Conservation (phyloP, 2,329 filamentous ascomycete genomes). For the Sclerotinia trifoliorum region DNA sequence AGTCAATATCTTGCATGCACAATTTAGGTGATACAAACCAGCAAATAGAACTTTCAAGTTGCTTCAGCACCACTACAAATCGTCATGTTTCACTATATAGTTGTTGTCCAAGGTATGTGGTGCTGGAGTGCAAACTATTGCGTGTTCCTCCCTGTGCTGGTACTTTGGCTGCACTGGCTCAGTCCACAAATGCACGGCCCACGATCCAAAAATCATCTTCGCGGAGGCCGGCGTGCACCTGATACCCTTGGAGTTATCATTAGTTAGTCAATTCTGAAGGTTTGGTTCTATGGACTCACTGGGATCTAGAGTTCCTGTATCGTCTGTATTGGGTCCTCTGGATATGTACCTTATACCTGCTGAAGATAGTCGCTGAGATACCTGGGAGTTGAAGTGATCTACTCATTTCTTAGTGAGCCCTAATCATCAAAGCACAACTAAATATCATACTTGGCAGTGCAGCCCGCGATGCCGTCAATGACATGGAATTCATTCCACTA, state of each 20-base stretch:
- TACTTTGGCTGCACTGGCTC: constrained; percentile 27
- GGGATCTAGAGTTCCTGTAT: not conserved
- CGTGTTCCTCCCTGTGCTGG: constrained; percentile 17
- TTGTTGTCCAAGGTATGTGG: constrained; percentile 21
- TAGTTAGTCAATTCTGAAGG: not conserved
- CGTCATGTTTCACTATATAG: constrained; percentile 33
- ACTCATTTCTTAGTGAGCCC: not conserved
- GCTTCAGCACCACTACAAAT: constrained; percentile 31
- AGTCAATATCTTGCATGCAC: not conserved
- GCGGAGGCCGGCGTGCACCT: not conserved
- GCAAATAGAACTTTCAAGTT: constrained; percentile 31
- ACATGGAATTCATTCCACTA: not conserved
- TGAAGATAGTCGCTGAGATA: not conserved
- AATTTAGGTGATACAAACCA: constrained; percentile 16
- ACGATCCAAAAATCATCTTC: constrained; percentile 27
- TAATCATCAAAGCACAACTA: not conserved
- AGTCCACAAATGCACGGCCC: constrained; percentile 36
- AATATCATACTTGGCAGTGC: not conserved
- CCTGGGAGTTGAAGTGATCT: not conserved
- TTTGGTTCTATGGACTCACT: not conserved
- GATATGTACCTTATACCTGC: not conserved
- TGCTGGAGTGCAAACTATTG: constrained; percentile 22
- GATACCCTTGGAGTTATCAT: not conserved
- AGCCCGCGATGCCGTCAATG: not conserved
- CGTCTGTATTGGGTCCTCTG: not conserved